Evolutionary conservation across 257 asterid genomes (phyloP).

Genomic region (Solanum clarkiae): DNA sequence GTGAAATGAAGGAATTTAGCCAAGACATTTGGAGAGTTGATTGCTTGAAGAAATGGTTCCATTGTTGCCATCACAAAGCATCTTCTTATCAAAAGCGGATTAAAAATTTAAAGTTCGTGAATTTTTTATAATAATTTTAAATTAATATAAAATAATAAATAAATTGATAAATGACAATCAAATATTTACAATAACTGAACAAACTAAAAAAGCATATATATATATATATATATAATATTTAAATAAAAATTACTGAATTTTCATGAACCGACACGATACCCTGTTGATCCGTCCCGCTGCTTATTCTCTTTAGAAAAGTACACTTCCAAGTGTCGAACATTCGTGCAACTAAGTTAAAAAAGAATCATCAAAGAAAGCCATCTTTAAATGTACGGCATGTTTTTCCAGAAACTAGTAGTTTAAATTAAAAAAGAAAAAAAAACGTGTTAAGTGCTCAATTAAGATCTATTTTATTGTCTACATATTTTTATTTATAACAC

Average conservation of each 20-base stretch:
- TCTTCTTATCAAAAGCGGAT: neutral
- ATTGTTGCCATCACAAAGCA: neutral
- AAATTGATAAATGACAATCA: neutral
- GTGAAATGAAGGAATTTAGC: neutral
- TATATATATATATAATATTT: neutral
- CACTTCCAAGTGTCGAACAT: neutral
- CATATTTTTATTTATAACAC: neutral
- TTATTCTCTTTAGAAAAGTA: neutral
- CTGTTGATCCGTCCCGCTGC: neutral
- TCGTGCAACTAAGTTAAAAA: neutral
- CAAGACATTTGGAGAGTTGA: neutral
- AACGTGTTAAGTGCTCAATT: neutral
- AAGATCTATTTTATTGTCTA: neutral
- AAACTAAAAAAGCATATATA: no score
- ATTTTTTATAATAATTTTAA: neutral
- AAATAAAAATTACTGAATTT: neutral
- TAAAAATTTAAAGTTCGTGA: neutral
- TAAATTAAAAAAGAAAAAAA: neutral
- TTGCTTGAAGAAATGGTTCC: neutral
- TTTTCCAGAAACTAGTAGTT: neutral
- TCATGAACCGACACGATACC: fast-evolving
- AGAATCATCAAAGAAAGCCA: neutral
- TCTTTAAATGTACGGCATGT: neutral
- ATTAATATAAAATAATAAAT: neutral
- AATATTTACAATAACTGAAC: no score